Base-by-base conservation (phyloP, 371 early-diverging fungal species). In the Dentiscutata heterogama region DNA sequence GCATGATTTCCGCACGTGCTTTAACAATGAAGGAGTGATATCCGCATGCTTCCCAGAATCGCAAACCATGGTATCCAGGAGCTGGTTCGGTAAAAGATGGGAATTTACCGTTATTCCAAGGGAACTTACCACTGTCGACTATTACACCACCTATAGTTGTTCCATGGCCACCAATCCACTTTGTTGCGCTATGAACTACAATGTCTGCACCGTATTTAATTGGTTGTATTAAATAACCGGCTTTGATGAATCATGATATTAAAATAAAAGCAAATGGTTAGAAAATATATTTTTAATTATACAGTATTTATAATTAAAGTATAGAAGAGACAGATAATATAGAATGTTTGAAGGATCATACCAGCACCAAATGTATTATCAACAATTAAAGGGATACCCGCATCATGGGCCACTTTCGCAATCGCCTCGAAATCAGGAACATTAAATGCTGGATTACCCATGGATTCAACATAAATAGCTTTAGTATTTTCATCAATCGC, bases 151-250 rank as follows among this genome's bases (percentile, higher is more conserved):
- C 97, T 81, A 97, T 93, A 29, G 95, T 94, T 6, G 93, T 94
- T 42, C 94, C 95, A 82, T 95, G 95, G 18, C 95, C 95, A 80
- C 94, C 94, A 70, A 95, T 94, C 97, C 97, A 97, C 88, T 96
- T 96, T 50, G 97, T 97, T 16, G 97, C 94, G 51, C 95, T 95
- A 72, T 94, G 94, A 20, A 95, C 93, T 70, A 97, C 93, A 84
- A 97, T 96, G 87, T 97, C 96, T 27, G 97, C 97, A 76, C 96
- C 97, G 85, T 96, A 93, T 22, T 94, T 93, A 82, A 97, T 93
- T 20, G 97, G 97, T 16, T 89, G 91, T 46, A 90, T 88, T 56
- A 96, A 88, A 86, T 94, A 97, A n/a, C 96, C 97, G 71, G 95
- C 97, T 70, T 39, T 39, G 5, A 31, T 31, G 16, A 35, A 39